These are phyloP conservation scores for Fusarium euwallaceae DNA, from an alignment of 2,329 filamentous ascomycete genomes.

Conservation along the genomic window DNA sequence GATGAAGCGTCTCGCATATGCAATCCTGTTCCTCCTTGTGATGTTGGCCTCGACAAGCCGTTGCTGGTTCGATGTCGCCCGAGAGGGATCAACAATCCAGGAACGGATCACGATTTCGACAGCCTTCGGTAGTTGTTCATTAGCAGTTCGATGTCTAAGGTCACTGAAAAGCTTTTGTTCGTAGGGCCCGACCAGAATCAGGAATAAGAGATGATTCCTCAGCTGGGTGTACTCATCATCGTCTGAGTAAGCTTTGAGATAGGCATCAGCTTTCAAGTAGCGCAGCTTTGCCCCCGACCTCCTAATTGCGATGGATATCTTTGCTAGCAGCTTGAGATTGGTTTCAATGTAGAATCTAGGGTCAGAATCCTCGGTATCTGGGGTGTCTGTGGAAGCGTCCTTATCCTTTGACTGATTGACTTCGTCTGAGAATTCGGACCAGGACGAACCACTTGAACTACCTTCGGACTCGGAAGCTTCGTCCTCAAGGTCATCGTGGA, in stretches of 20 bases:
- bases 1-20: not conserved
- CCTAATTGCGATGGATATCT: not conserved
- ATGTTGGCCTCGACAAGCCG: not conserved
- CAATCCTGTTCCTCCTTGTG: not conserved
- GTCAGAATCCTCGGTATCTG: not conserved
- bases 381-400: not conserved
- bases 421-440: not conserved
- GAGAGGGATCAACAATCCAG: not conserved
- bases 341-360: not conserved
- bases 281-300: not conserved
- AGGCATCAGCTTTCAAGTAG: not conserved
- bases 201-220: not conserved
- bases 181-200: not conserved
- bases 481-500: not conserved
- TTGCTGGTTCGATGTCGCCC: not conserved
- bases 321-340: not conserved
- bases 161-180: not conserved
- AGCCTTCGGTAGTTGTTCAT: not conserved
- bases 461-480: not conserved
- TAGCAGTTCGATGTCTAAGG: not conserved
- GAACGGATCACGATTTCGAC: not conserved
- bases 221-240: not conserved
- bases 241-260: not conserved
- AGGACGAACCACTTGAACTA: not conserved
- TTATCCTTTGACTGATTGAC: not conserved